These are phyloP conservation scores for Fusarium floridanum DNA, from an alignment of 2,329 filamentous ascomycete genomes.

Conservation along the genomic window DNA sequence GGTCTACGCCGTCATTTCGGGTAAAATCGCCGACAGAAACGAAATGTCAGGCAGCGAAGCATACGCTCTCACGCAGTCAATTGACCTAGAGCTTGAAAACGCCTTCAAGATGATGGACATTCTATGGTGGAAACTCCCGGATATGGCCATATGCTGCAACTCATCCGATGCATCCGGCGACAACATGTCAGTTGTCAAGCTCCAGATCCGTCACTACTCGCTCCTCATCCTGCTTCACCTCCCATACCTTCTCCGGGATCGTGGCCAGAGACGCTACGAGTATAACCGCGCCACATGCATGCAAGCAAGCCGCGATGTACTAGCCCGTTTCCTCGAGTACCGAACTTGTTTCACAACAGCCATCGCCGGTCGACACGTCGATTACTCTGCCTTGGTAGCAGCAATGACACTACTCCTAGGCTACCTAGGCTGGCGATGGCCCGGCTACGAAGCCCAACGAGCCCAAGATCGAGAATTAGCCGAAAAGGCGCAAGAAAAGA, in stretches of 20 bases:
- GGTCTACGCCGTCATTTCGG: constrained; percentile 57
- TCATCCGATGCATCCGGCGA: constrained; percentile 33
- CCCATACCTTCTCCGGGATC: constrained; percentile 64
- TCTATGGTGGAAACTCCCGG: constrained; percentile 63
- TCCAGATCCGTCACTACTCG: constrained; percentile 65
- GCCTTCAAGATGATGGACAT: constrained; percentile 57
- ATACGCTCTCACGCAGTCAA: constrained; percentile 57
- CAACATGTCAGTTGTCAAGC: constrained; percentile 52
- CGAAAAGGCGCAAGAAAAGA: constrained; percentile 52
- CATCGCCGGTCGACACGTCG: constrained; percentile 57
- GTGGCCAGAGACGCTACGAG: constrained; percentile 60
- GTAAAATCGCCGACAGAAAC: constrained; percentile 63
- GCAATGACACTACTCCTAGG: constrained; percentile 64
- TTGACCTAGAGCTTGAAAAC: constrained; percentile 62
- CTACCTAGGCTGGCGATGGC: constrained; percentile 58
- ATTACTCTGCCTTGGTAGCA: constrained; percentile 66
- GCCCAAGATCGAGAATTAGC: constrained; percentile 54
- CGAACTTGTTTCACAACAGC: constrained; percentile 47
- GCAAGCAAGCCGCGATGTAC: constrained; percentile 63
- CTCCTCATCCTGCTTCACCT: constrained; percentile 67
- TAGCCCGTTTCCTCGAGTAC: constrained; percentile 63
- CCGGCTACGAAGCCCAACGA: constrained; percentile 39
- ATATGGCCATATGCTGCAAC: constrained; percentile 40
- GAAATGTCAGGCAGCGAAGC: constrained; percentile 50
- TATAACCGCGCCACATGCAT: constrained; percentile 59